Conservation (phyloP, 73 alveolate genomes). For the Stentor coeruleus region DNA sequence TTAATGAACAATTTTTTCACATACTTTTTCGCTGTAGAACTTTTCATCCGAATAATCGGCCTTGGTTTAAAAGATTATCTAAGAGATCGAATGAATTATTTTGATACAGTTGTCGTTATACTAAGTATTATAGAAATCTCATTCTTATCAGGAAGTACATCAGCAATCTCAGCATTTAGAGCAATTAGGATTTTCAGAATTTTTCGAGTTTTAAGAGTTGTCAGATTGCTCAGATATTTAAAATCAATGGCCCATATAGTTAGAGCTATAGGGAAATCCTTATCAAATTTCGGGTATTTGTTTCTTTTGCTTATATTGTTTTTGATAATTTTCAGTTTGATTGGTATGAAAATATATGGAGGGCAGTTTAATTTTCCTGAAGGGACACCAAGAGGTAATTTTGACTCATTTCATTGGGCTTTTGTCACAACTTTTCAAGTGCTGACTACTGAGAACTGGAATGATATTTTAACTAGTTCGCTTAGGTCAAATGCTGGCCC, state of each 20-base stretch:
- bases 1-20: slow-evolving; percentile 33
- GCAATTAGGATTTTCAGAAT: slow-evolving; percentile 71
- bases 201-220: slow-evolving; percentile 42
- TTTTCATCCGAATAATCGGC: slow-evolving; percentile 57
- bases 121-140: slow-evolving; percentile 29
- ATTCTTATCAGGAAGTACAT: slow-evolving; percentile 35
- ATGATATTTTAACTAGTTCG: slow-evolving; percentile 31
- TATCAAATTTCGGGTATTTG: slow-evolving; percentile 48
- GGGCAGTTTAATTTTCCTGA: slow-evolving; percentile 64
- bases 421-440: slow-evolving; percentile 38
- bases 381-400: slow-evolving; percentile 66
- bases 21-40: slow-evolving; percentile 47
- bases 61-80: slow-evolving; percentile 55
- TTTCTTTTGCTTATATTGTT: slow-evolving; percentile 66
- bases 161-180: slow-evolving; percentile 49
- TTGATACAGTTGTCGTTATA: slow-evolving; percentile 54
- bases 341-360: slow-evolving; percentile 91
- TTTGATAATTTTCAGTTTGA: slow-evolving; percentile 82
- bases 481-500: slow-evolving; percentile 31
- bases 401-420: slow-evolving; percentile 80
- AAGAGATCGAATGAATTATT: slow-evolving; percentile 62
- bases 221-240: slow-evolving; percentile 41
- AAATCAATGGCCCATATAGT: slow-evolving; percentile 58
- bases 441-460: slow-evolving; percentile 67
- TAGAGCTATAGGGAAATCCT: slow-evolving; percentile 48